Base-by-base conservation (phyloP, 495 filamentous ascomycete species). In the Penicillium tannophilum region DNA sequence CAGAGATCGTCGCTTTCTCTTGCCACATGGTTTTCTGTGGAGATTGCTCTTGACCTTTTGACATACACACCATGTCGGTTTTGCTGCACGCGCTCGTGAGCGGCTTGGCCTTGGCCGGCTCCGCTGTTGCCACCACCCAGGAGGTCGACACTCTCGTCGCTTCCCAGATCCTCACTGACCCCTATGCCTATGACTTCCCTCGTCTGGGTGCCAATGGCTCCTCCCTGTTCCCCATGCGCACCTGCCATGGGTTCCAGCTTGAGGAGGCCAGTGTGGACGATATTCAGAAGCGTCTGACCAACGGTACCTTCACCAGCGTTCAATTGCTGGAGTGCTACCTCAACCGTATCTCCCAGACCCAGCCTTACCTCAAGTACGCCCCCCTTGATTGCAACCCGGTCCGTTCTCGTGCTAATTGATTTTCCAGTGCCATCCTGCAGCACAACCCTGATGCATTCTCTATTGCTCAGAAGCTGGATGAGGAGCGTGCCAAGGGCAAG, bases 261-360 rank as follows among this genome's bases (percentile, higher is more conserved):
- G 86, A 88, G 68, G 88, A 91, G 62, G 80, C 85, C 12, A 79
- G 73, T 31, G 82, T 86, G 35, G 84, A 86, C 63, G 68, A 81
- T 14, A 72, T 86, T 39, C 84, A 86, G 61, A 55, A 55, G 7
- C 63, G 67, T 2, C 67, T 85, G 67, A 55, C 33, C 45, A 60
- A 66, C 7, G 76, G 79, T 0, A 67, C 59, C 11, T 68, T 86
- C 58, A 84, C 74, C 10, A 76, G 76, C 42, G 74, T 77, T 23
- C 65, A 83, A 46, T 67, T 86, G 30, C 64, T 81, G 24, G 60
- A 68, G 31, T 86, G 84, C 65, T 86, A 85, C 63, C 61, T 81
- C 42, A 70, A 81, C 51, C 69, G 87, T 28, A 75, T 79, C 33
- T 68, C 70, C 42, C 84, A 88, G 67, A 79, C 81, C 0, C 69